Percentiles rank a stretch among this genome's conserved stretches.
Conservation (phyloP, 106 monocot genomes). For the Phalaenopsis equestris region DNA sequence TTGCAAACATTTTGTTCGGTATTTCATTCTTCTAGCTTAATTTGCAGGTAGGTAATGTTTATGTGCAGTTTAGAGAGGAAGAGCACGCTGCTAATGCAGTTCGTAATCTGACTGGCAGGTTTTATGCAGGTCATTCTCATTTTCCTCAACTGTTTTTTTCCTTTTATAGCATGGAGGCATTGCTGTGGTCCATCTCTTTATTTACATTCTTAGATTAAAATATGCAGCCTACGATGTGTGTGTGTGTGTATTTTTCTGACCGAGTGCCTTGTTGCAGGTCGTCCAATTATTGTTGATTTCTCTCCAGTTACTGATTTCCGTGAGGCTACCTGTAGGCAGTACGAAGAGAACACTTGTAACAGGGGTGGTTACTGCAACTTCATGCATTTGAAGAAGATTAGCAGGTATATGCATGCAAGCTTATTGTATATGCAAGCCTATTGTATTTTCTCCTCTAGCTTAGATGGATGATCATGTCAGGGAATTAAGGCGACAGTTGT, state of each 20-base stretch:
- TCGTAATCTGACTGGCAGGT: conserved; percentile 24
- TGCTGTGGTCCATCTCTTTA: neutral
- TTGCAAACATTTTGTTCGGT: neutral
- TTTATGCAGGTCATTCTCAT: conserved; percentile 17
- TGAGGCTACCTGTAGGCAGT: conserved; percentile 32
- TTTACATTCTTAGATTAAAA: neutral
- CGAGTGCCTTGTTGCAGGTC: conserved; percentile 6
- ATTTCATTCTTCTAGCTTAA: neutral
- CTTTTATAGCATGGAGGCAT: neutral
- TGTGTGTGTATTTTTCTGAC: neutral
- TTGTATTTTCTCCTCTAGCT: neutral
- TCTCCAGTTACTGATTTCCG: conserved; percentile 34
- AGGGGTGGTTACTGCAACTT: conserved; percentile 35
- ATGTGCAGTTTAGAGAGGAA: conserved; percentile 41
- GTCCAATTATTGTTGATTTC: conserved; percentile 31
- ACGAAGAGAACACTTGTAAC: conserved; percentile 25
- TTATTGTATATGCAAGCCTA: too few species aligned
- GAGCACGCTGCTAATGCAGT: conserved; percentile 34
- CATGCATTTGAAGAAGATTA: conserved; percentile 36
- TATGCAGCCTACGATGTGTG: neutral
- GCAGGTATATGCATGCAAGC: conserved; percentile 5
- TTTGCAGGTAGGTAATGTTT: conserved; percentile 24
- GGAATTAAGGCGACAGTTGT: conserved; percentile 28
- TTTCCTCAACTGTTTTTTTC: conserved; percentile 3
- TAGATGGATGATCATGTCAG: neutral